A percentile compares a stretch with the other conserved stretches of the same genome.
These are phyloP conservation scores for Schizochytrium sp. DNA, from an alignment of 108 stramenopile genomes.

Conservation along the genomic window DNA sequence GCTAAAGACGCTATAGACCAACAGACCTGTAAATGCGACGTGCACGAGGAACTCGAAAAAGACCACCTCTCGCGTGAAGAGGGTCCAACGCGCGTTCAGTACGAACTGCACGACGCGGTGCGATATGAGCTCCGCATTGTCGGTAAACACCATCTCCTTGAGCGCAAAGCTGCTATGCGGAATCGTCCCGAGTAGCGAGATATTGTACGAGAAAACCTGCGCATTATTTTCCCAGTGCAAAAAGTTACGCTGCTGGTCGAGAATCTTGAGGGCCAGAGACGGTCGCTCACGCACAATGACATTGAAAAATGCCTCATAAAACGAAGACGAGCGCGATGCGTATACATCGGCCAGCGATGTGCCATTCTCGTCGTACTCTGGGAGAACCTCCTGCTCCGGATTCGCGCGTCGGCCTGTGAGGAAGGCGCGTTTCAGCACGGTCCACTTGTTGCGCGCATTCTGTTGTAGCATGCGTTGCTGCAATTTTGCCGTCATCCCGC, in stretches of 20 bases:
- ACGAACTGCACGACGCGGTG: not conserved
- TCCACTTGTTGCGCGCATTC: not conserved
- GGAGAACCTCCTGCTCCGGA: not conserved
- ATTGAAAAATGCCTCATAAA: not conserved
- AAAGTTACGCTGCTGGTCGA: not conserved
- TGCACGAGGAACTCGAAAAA: slow-evolving; percentile 16
- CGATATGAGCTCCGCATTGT: not conserved
- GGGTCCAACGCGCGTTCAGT: not conserved
- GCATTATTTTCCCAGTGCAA: not conserved
- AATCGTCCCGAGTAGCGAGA: not conserved
- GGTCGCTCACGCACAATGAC: not conserved
- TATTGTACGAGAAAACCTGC: not conserved
- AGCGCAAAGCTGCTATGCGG: not conserved
- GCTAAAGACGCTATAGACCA: not conserved
- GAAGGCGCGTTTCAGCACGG: not conserved
- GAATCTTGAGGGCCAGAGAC: not conserved
- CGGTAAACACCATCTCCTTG: not conserved
- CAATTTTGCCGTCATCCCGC: not conserved
- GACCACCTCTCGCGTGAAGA: slow-evolving; percentile 2
- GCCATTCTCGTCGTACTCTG: not conserved
- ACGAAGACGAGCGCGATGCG: not conserved
- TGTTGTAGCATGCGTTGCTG: not conserved
- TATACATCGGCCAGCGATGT: not conserved
- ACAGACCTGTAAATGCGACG: not conserved
- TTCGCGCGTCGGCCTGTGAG: not conserved